Conservation (phyloP, 73 alveolate genomes). For the Blepharisma japonicum region DNA sequence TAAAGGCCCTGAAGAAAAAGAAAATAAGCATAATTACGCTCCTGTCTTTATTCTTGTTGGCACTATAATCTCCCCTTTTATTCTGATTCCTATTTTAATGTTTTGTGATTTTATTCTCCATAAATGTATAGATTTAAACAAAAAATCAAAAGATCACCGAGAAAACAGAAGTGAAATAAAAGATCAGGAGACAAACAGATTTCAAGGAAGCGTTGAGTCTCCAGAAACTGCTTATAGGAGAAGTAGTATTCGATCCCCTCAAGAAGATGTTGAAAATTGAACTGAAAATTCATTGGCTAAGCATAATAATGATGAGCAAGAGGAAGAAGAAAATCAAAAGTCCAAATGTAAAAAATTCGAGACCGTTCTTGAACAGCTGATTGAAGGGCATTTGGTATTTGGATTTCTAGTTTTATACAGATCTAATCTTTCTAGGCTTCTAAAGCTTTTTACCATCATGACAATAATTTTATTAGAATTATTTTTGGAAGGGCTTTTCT, state of each 20-base stretch:
- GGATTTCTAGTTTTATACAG: not conserved
- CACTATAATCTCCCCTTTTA: no score
- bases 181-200: no score
- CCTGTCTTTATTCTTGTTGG: no score
- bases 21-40: no score
- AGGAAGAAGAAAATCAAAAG: not conserved
- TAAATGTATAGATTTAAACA: no score
- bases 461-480: not conserved
- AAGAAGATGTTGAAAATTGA: not conserved
- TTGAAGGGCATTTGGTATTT: constrained; percentile 17
- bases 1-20: no score
- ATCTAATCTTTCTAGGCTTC: not conserved
- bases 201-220: no score
- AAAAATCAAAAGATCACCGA: no score
- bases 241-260: not conserved
- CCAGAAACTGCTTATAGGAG: not conserved
- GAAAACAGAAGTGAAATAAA: no score
- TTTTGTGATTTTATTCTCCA: no score
- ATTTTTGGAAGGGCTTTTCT: not conserved
- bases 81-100: no score
- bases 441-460: not conserved
- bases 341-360: not conserved
- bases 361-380: not conserved
- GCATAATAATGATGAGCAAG: no score
- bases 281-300: not conserved